Conservation (phyloP, 306 rosid genomes). For the Sechiopsis laciniata region DNA sequence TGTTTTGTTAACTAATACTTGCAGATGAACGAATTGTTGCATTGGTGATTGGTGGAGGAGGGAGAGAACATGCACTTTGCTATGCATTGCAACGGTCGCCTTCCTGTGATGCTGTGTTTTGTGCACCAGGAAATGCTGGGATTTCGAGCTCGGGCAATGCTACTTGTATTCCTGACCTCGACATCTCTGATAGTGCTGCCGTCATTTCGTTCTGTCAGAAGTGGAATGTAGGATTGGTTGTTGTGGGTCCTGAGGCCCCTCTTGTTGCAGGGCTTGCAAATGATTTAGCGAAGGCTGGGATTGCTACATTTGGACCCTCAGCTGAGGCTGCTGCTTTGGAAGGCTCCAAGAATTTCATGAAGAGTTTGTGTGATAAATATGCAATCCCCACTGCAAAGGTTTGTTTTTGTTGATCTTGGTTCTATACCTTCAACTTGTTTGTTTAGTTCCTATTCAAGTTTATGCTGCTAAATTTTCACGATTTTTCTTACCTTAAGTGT, state of each 20-base stretch:
- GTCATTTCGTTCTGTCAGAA: slow-evolving; percentile 59
- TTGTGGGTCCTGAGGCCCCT: slow-evolving; percentile 93
- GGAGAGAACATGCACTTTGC: slow-evolving; percentile 95
- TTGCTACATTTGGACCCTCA: slow-evolving; percentile 90
- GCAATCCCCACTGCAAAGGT: slow-evolving; percentile 94
- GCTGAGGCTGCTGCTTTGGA: slow-evolving; percentile 97
- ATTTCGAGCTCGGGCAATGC: slow-evolving; percentile 75
- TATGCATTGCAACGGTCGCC: slow-evolving; percentile 83
- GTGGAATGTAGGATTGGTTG: slow-evolving; percentile 76
- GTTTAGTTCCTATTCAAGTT: not conserved
- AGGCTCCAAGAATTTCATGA: slow-evolving; percentile 96
- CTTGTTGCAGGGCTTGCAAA: slow-evolving; percentile 81
- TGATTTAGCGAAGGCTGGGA: slow-evolving; percentile 58
- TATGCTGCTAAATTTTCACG: not conserved
- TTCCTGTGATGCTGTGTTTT: slow-evolving; percentile 57
- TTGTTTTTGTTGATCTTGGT: slow-evolving; percentile 21
- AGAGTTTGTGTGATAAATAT: slow-evolving; percentile 78
- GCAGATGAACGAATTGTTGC: slow-evolving; percentile 47
- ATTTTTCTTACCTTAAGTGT: not conserved
- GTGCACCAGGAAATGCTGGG: slow-evolving; percentile 94
- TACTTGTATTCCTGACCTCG: slow-evolving; percentile 67
- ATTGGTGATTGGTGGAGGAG: slow-evolving; percentile 93
- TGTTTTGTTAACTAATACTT: slow-evolving; percentile 17
- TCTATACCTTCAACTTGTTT: not conserved
- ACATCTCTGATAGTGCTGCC: slow-evolving; percentile 50